Conservation (phyloP, 225 moss, liverwort and hornwort species). For the Lunularia cruciata region DNA sequence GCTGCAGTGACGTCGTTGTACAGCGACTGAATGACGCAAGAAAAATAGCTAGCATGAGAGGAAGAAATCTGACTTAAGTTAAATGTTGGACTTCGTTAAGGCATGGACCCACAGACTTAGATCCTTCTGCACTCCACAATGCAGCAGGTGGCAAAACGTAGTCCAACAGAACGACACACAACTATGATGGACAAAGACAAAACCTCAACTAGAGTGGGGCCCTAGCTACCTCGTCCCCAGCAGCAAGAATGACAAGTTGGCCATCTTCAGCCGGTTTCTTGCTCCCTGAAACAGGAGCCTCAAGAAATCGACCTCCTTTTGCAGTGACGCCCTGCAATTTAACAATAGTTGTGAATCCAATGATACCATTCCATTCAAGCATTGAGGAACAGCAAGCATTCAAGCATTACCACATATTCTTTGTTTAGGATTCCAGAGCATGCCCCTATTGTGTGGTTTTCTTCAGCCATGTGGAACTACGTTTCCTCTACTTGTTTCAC, state of each 20-base stretch:
- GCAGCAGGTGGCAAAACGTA: background rate
- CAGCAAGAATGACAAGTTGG: constrained; percentile 74
- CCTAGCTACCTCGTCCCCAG: constrained; percentile 71
- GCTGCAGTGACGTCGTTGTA: constrained; percentile 65
- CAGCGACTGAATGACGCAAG: constrained; percentile 54
- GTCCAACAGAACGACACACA: background rate
- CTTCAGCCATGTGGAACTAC: too few species aligned
- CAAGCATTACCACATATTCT: too few species aligned
- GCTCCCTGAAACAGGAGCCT: constrained; percentile 94
- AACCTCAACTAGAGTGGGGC: background rate
- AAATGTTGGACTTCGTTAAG: too few species aligned
- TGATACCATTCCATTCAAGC: too few species aligned
- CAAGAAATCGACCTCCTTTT: constrained; percentile 83
- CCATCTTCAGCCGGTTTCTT: constrained; percentile 85
- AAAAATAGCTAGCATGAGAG: background rate
- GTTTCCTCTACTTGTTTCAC: too few species aligned
- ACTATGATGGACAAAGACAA: background rate
- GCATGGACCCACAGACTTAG: background rate
- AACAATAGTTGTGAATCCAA: too few species aligned
- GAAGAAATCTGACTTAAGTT: background rate
- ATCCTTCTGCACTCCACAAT: background rate
- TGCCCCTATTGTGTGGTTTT: too few species aligned
- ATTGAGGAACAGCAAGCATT: too few species aligned
- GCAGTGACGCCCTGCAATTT: constrained; percentile 58
- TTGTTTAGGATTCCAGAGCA: too few species aligned